Evolutionary conservation across 1,139 yeast species (phyloP).

Genomic region (Arxiozyma telluris): DNA sequence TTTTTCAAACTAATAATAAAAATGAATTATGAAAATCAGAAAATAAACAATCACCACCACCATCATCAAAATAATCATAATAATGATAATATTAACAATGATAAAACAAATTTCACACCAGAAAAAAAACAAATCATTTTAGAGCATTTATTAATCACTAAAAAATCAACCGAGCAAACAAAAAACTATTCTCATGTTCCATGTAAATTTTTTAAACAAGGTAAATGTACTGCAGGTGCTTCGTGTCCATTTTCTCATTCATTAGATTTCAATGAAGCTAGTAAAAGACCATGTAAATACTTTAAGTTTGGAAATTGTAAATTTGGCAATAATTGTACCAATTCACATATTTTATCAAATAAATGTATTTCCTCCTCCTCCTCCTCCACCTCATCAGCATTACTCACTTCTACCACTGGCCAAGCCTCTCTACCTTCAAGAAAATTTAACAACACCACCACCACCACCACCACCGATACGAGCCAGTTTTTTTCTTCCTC

Average conservation of each 20-base stretch:
- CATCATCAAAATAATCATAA: neutral
- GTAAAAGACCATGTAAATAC: conserved; percentile 79
- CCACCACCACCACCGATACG: neutral
- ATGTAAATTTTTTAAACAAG: conserved; percentile 84
- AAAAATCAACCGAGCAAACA: conserved; percentile 13
- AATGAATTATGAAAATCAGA: neutral
- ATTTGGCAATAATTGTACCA: conserved; percentile 86
- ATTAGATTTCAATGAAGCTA: conserved; percentile 36
- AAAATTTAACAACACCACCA: neutral
- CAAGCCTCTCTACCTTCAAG: neutral
- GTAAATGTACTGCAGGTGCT: conserved; percentile 88
- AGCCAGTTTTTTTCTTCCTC: neutral
- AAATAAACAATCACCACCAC: neutral
- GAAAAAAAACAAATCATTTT: conserved; percentile 23
- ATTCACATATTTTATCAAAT: conserved; percentile 77
- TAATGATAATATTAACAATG: neutral
- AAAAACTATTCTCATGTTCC: conserved; percentile 66
- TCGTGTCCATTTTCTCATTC: conserved; percentile 90
- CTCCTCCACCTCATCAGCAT: too few relatives aligned
- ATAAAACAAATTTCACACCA: conserved; percentile 11
- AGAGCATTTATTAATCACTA: conserved; percentile 24
- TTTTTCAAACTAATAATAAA: neutral
- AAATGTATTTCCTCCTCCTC: neutral
- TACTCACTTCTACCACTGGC: neutral
- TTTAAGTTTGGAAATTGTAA: conserved; percentile 92